Evolutionary conservation across 1,284 basidiomycete species (phyloP).

Genomic region (Ceratobasidium sp.): DNA sequence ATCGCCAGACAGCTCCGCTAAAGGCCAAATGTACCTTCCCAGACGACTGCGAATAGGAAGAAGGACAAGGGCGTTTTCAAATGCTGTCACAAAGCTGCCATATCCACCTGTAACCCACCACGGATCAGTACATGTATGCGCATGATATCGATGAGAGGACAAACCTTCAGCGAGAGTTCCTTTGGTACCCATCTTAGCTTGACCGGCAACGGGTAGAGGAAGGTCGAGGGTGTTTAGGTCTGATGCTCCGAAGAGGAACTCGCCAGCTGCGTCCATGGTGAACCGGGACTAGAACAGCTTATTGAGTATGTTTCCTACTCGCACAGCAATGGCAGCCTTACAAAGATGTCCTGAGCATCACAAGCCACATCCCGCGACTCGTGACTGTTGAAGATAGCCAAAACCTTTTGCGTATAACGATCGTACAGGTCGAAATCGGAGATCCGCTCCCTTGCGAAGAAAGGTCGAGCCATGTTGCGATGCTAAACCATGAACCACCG

Average conservation of each 20-base stretch:
- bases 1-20: slow-evolving; percentile 27
- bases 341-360: slow-evolving; percentile 48
- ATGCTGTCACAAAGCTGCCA: slow-evolving; percentile 45
- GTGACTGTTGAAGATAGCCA: slow-evolving; percentile 17
- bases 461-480: slow-evolving; percentile 47
- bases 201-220: slow-evolving; percentile 39
- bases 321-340: background rate
- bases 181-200: slow-evolving; percentile 41
- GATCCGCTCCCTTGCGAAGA: slow-evolving; percentile 47
- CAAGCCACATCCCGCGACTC: slow-evolving; percentile 30
- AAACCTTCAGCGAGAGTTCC: slow-evolving; percentile 31
- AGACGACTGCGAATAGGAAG: slow-evolving; percentile 30
- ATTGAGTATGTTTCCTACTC: background rate
- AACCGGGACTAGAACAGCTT: slow-evolving; percentile 34
- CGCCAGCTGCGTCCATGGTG: slow-evolving; percentile 48
- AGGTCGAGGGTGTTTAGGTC: slow-evolving; percentile 46
- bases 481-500: slow-evolving; percentile 24
- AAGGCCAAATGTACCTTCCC: slow-evolving; percentile 36
- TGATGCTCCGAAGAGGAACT: slow-evolving; percentile 48
- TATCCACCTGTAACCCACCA: slow-evolving; percentile 12
- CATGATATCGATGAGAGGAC: background rate
- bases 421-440: slow-evolving; percentile 46
- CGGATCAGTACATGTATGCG: background rate
- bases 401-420: slow-evolving; percentile 45
- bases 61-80: slow-evolving; percentile 40